Evolutionary conservation across 2,329 filamentous ascomycete species (phyloP).

Genomic region (Leptographium wingfieldii): DNA sequence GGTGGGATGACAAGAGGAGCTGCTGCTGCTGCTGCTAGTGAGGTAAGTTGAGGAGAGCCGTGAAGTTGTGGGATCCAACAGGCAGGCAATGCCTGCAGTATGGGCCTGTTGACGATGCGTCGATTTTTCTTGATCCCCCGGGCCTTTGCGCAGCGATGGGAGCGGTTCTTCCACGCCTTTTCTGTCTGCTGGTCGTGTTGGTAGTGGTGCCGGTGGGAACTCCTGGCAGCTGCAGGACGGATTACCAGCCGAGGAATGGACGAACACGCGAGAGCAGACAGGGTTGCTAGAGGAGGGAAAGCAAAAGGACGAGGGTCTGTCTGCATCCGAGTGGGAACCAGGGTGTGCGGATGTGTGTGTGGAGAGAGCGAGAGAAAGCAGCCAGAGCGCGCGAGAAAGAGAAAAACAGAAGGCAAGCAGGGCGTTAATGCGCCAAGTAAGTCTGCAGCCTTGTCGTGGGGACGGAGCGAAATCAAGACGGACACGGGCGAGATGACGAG

Average conservation of each 20-base stretch:
- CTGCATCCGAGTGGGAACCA: background rate
- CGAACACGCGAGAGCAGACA: constrained; percentile 1
- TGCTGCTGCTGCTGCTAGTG: background rate
- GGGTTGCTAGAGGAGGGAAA: background rate
- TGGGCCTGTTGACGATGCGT: background rate
- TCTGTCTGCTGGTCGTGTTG: background rate
- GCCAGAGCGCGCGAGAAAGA: background rate
- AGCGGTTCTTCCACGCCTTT: background rate
- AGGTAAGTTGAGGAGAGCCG: background rate
- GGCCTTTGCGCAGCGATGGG: background rate
- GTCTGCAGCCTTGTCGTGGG: background rate
- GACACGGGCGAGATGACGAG: background rate
- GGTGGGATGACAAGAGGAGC: background rate
- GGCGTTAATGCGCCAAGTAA: background rate
- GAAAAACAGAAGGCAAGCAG: background rate
- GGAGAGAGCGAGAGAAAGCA: background rate
- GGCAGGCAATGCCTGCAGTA: background rate
- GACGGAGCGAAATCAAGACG: background rate
- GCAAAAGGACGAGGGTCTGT: background rate
- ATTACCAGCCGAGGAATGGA: constrained; percentile 2
- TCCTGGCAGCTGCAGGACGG: constrained; percentile 6
- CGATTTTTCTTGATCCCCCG: background rate
- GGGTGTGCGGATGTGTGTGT: background rate
- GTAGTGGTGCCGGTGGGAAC: background rate
- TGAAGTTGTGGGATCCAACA: background rate